phyloP scores from a whole-genome alignment of 1,284 basidiomycete species.

The Termitomyces sp. region DNA sequence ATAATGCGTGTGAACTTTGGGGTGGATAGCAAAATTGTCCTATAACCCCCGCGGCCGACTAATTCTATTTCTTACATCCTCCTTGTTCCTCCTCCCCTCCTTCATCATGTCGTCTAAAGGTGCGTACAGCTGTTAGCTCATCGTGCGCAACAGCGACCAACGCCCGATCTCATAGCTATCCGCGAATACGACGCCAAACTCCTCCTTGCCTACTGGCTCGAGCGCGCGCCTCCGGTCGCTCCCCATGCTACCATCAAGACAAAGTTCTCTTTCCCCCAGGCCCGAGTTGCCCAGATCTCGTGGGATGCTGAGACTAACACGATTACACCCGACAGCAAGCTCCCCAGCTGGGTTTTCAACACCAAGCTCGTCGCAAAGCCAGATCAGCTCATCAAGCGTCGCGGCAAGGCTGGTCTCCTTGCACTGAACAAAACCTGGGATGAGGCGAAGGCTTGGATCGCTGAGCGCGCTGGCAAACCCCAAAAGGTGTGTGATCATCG shows the following conservation, averaged over 20 bases:
- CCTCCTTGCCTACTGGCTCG: constrained; percentile 90
- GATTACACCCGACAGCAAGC: constrained; percentile 63
- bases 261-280: constrained; percentile 60
- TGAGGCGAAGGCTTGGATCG: constrained; percentile 84
- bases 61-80: constrained; percentile 11
- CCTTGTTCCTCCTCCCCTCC: constrained; percentile 8
- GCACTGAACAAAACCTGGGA: constrained; percentile 92
- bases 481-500: constrained; percentile 61
- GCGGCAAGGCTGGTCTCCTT: constrained; percentile 96
- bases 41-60: constrained; percentile 16
- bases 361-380: constrained; percentile 91
- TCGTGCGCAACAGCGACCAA: constrained; percentile 7
- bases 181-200: constrained; percentile 95
- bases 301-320: constrained; percentile 84
- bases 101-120: constrained; percentile 49
- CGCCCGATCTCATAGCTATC: constrained; percentile 53
- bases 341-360: constrained; percentile 69
- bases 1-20: constrained; percentile 25
- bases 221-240: constrained; percentile 66
- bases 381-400: constrained; percentile 99
- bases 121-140: constrained; percentile 18
- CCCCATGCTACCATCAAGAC: constrained; percentile 47
- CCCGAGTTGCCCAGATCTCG: constrained; percentile 76
- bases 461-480: constrained; percentile 87
- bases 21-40: constrained; percentile 21